Base-by-base conservation (phyloP, 371 early-diverging fungal genomes). In the Mortierella sp. region DNA sequence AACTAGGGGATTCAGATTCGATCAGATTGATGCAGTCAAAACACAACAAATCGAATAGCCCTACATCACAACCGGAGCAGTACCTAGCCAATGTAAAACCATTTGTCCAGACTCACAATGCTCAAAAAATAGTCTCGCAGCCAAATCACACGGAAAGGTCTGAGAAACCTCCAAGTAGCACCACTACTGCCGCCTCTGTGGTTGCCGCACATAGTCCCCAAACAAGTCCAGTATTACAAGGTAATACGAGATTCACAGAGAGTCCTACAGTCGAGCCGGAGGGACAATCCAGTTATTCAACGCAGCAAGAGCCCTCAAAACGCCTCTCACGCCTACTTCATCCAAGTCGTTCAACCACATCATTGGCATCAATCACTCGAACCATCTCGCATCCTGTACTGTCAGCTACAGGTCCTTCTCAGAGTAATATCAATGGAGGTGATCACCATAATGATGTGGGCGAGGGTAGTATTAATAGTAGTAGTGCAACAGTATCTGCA, bases 281-380 rank as follows among this genome's bases (percentile, higher is more conserved):
- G 8, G 15, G 40, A 40, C 40, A 40, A 15, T 15, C 40, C 40
- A 10, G 15, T 40, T 40, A 7, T 40, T 19, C 49, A 49, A 22
- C 19, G 12, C 51, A 29, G 22, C 71, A 26, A n/a, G 35, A 45
- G 35, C 64, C 31, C 2, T 62, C 67, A 19, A 45, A 64, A 35
- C 72, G 72, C 17, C 68, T 77, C 43, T 54, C 61, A 0, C 72
- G 61, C 8, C 68, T 77, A 1, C 57, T 77, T 22, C 57, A 68
- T 29, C 77, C 77, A 43, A 77, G 64, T 29, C 61, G 45, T 26
- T 68, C 77, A 0, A 61, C 57, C 9, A 58, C 72, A n/a, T 72
- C 77, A 8, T 31, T 72, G 15, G 68, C 77, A 4, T 65, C 77
- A 0, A 68, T 79, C 53, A 67, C 72, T 45, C 57, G 64, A 35